Conservation (phyloP, 2,329 filamentous ascomycete species). For the Venturiaceae sp. region DNA sequence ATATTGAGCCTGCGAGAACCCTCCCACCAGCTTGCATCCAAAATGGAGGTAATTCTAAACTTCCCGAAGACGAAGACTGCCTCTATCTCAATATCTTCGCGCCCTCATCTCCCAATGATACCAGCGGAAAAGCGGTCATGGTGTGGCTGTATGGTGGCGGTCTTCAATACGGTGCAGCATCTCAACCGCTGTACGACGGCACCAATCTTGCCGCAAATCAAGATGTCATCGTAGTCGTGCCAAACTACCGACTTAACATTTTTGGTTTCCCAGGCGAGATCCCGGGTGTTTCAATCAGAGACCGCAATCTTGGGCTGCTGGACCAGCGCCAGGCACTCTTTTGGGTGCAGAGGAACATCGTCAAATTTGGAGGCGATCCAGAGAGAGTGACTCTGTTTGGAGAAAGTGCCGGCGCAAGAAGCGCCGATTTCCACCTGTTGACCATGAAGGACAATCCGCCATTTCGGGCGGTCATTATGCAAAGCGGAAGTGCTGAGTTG, state of each 20-base stretch:
- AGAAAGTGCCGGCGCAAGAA: slow-evolving; percentile 19
- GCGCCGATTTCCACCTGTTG: slow-evolving; percentile 20
- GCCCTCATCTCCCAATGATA: not conserved
- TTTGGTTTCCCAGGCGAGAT: slow-evolving; percentile 5
- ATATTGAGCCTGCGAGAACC: not conserved
- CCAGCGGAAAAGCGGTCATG: slow-evolving; percentile 5
- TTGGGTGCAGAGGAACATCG: slow-evolving; percentile 28
- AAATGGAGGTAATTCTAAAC: not conserved
- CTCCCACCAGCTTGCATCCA: not conserved
- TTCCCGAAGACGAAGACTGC: slow-evolving; percentile 5
- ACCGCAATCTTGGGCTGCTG: slow-evolving; percentile 24
- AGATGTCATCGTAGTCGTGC: slow-evolving; percentile 24
- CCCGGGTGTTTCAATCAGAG: slow-evolving; percentile 19
- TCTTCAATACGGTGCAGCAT: slow-evolving; percentile 16
- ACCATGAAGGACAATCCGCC: slow-evolving; percentile 19
- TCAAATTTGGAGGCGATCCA: slow-evolving; percentile 25
- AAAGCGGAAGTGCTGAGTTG: slow-evolving; percentile 16
- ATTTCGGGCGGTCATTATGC: slow-evolving; percentile 23
- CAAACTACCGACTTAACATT: slow-evolving; percentile 24
- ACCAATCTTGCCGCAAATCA: slow-evolving; percentile 25
- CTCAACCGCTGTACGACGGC: slow-evolving; percentile 22
- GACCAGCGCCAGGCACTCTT: slow-evolving; percentile 26
- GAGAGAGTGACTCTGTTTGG: slow-evolving; percentile 20
- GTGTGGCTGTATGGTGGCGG: slow-evolving; percentile 8
- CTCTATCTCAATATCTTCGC: slow-evolving; percentile 5